Percentiles rank a stretch among this genome's conserved stretches.
These are phyloP conservation scores for Mrakia blollopis DNA, from an alignment of 768 basidiomycete species.

Conservation along the genomic window DNA sequence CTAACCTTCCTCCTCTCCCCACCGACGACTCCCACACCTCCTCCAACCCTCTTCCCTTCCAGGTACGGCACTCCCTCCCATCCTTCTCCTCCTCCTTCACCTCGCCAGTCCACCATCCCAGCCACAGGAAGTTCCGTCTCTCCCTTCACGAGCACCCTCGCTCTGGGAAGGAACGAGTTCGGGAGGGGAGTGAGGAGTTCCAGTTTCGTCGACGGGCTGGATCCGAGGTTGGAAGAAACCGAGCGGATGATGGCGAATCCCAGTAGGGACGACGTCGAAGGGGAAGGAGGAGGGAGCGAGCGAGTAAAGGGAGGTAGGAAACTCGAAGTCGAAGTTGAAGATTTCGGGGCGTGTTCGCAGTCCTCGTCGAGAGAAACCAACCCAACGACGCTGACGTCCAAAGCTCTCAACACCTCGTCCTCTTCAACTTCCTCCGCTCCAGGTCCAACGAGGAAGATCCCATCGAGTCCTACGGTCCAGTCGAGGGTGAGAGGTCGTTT, in stretches of 20 bases:
- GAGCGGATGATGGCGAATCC: conserved; percentile 74
- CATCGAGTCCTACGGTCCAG: conserved; percentile 55
- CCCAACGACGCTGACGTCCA: conserved; percentile 77
- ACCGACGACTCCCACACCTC: conserved; percentile 68
- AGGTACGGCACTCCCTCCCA: conserved; percentile 67
- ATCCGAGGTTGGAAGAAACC: conserved; percentile 41
- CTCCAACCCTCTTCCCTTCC: conserved; percentile 43
- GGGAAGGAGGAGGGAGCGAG: conserved; percentile 54
- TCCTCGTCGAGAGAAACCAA: conserved; percentile 50
- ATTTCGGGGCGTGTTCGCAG: conserved; percentile 21
- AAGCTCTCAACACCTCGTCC: conserved; percentile 62
- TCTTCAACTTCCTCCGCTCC: conserved; percentile 73
- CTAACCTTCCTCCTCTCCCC: conserved; percentile 67
- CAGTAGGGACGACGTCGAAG: conserved; percentile 58
- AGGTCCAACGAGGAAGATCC: conserved; percentile 63
- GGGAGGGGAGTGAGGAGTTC: conserved; percentile 80
- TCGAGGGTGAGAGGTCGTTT: conserved; percentile 68
- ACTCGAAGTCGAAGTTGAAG: not conserved
- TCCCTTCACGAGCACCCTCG: conserved; percentile 62
- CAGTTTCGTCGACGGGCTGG: conserved; percentile 42
- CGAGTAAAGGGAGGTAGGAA: conserved; percentile 58
- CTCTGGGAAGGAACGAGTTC: conserved; percentile 46
- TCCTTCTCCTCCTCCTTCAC: conserved; percentile 47
- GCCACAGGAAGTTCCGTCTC: conserved; percentile 82
- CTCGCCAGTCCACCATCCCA: conserved; percentile 73